Base-by-base conservation (phyloP, 2,329 filamentous ascomycete genomes). In the Passalora sequoiae region DNA sequence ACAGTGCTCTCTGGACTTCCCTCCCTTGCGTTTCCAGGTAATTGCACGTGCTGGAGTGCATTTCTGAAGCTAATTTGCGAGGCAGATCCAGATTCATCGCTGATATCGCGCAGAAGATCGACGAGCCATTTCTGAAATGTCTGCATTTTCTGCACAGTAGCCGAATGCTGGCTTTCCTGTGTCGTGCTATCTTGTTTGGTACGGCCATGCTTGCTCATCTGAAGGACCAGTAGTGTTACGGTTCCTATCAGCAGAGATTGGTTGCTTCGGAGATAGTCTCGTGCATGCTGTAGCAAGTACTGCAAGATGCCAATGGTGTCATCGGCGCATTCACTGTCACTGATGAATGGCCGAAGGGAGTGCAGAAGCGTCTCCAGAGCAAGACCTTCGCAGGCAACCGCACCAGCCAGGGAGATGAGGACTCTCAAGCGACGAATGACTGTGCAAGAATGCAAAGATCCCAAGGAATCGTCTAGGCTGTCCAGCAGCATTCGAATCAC, bases 291-390 rank as follows among this genome's bases (percentile, higher is more conserved):
- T 10, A 97, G 72, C 1, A 99, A 74, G 64, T 94, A 96, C 62
- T 88, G 84, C 47, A 86, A 81, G 24, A 98, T 77, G 0, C 89
- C 91, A 32, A 97, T 74, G 1, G 86, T 83, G 68, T 98, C 92
- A 59, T 95, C 87, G 7, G 89, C 86, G 64, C 91, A 97, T 59
- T 94, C 84, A 0, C 83, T 76, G 54, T 97, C 84, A 1, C 83
- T 83, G 4, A 97, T 71, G 53, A 89, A 94, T 0, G 81, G 80
- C 7, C 84, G 76, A 15, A 95, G 72, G 1, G 85, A 83, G 57
- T 89, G 86, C 1, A 98, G 73, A 0, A 94, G 73, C 86, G 96
- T 92, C 63, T 98, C 87, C 10, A 96, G 65, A 8, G 88, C 86
- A 60, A 97, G 97, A 0, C 84, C 85, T 29, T 79, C 70, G 17